Conservation (phyloP, 2,329 filamentous ascomycete genomes). For the Fusarium hostae region DNA sequence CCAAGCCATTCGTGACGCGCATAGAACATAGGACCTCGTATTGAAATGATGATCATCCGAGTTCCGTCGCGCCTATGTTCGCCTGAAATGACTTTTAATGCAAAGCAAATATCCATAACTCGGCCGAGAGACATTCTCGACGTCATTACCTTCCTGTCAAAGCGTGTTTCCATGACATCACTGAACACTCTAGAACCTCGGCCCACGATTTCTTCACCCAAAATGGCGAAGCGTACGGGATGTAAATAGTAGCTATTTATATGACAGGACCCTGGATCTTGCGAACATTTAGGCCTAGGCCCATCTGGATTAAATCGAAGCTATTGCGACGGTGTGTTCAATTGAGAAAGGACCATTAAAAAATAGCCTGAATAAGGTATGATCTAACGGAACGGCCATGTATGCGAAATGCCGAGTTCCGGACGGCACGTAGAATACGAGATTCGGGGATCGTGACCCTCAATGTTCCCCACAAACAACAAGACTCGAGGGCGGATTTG, state of each 20-base stretch:
- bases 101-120: not conserved
- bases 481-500: not conserved
- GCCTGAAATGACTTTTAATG: not conserved
- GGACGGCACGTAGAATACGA: slow-evolving; percentile 28
- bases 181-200: not conserved
- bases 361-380: not conserved
- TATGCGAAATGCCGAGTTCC: slow-evolving; percentile 6
- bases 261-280: not conserved
- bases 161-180: not conserved
- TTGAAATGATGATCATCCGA: not conserved
- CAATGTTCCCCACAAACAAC: slow-evolving; percentile 16
- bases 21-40: not conserved
- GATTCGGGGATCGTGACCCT: slow-evolving; percentile 22
- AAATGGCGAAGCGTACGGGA: not conserved
- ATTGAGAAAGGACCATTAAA: not conserved
- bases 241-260: slow-evolving; percentile 7
- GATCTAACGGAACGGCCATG: not conserved
- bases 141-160: not conserved
- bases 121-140: not conserved
- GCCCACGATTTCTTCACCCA: not conserved
- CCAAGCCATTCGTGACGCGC: not conserved
- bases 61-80: not conserved
- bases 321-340: not conserved
- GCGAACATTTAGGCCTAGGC: not conserved
- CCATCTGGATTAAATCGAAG: not conserved